Conservation (phyloP, 2,329 filamentous ascomycete genomes). For the Berkeleyomyces rouxiae region DNA sequence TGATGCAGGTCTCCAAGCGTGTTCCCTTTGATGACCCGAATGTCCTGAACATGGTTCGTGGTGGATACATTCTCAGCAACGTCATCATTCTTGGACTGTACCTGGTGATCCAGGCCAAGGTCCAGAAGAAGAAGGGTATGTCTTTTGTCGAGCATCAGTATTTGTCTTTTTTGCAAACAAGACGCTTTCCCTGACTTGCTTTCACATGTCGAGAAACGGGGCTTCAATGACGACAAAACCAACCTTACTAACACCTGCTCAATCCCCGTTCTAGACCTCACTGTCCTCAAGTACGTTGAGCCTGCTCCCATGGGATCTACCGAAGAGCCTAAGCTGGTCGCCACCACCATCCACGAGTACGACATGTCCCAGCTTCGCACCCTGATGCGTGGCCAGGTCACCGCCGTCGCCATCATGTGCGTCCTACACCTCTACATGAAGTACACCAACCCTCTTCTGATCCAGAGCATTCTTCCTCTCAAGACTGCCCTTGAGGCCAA, state of each 20-base stretch:
- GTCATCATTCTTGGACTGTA: conserved; percentile 73
- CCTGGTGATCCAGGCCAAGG: conserved; percentile 65
- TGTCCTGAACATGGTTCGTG: conserved; percentile 39
- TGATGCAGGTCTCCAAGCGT: conserved; percentile 97
- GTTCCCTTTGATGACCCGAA: conserved; percentile 78
- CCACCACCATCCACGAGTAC: conserved; percentile 92
- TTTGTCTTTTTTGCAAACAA: neutral
- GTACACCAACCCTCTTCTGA: conserved; percentile 97
- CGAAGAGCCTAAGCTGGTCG: conserved; percentile 91
- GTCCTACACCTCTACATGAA: conserved; percentile 99
- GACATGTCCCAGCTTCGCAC: conserved; percentile 69
- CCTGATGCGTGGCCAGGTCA: conserved; percentile 78
- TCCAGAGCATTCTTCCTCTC: conserved; percentile 95
- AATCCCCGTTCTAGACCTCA: conserved; percentile 52
- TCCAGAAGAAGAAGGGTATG: conserved; percentile 95
- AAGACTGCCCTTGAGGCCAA: conserved; percentile 93
- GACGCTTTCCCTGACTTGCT: neutral
- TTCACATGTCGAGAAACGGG: neutral
- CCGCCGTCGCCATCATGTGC: conserved; percentile 94
- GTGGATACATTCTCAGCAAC: conserved; percentile 44
- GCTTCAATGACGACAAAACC: neutral
- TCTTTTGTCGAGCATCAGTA: neutral
- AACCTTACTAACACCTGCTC: conserved; percentile 9
- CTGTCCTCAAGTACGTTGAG: conserved; percentile 97
- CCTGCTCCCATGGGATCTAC: conserved; percentile 80